These are phyloP conservation scores for Monosporascus sp. DNA, from an alignment of 2,329 filamentous ascomycete genomes.

Conservation along the genomic window DNA sequence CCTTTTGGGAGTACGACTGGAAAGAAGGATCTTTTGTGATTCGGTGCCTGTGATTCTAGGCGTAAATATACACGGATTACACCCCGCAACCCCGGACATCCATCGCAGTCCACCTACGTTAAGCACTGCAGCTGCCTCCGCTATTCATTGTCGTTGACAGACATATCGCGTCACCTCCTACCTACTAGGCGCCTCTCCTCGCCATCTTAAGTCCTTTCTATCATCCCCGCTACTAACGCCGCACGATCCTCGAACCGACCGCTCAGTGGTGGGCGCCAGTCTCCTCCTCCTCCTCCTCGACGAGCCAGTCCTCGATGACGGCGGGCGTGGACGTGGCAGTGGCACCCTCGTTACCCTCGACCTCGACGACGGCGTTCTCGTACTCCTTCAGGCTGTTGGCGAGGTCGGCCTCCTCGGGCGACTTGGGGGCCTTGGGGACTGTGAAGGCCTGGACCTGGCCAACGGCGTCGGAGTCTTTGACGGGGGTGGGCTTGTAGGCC, in stretches of 20 bases:
- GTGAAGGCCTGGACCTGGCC: slow-evolving; percentile 87
- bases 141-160: not conserved
- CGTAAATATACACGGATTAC: slow-evolving; percentile 37
- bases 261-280: slow-evolving; percentile 42
- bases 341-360: slow-evolving; percentile 74
- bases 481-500: slow-evolving; percentile 78
- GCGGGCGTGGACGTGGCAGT: slow-evolving; percentile 54
- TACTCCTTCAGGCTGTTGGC: slow-evolving; percentile 89
- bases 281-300: slow-evolving; percentile 64
- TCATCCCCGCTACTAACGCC: not conserved
- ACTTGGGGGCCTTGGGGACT: slow-evolving; percentile 73
- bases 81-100: slow-evolving; percentile 12
- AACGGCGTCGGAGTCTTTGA: slow-evolving; percentile 83
- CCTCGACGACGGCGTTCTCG: slow-evolving; percentile 88
- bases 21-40: slow-evolving; percentile 22
- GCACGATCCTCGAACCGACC: not conserved
- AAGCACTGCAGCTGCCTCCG: too few relatives aligned
- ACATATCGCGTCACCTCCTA: not conserved
- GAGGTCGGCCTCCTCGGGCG: slow-evolving; percentile 91
- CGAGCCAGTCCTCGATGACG: slow-evolving; percentile 68
- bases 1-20: too few relatives aligned
- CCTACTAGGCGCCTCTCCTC: too few relatives aligned
- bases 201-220: not conserved
- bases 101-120: not conserved
- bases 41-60: slow-evolving; percentile 19